Evolutionary conservation across 225 moss, liverwort and hornwort genomes (phyloP).

Genomic region (Physcomitrium patens): DNA sequence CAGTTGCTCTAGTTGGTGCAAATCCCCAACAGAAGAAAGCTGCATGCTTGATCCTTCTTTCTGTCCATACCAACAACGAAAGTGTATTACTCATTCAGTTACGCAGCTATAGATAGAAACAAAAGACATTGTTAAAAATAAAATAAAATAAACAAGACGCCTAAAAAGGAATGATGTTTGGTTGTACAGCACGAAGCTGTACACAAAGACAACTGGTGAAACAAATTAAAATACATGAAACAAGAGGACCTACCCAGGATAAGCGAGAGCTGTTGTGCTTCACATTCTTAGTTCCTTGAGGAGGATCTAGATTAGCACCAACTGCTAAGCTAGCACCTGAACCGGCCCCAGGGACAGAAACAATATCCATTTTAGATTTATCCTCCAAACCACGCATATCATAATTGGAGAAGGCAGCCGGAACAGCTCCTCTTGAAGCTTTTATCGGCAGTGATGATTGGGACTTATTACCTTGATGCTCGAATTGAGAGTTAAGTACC

Average conservation of each 20-base stretch:
- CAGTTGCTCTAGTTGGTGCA: conserved; percentile 29
- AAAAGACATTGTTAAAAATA: not conserved
- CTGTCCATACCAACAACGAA: conserved; percentile 32
- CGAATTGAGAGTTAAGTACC: conserved; percentile 28
- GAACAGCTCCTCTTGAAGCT: conserved; percentile 20
- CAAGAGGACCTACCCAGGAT: conserved; percentile 32
- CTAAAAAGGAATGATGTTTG: conserved; percentile 1
- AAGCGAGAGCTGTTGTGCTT: conserved; percentile 23
- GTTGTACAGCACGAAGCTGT: conserved; percentile 5
- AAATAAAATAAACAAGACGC: not conserved
- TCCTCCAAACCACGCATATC: conserved; percentile 15
- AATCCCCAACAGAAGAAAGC: conserved; percentile 21
- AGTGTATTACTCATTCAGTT: not conserved
- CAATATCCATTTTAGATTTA: conserved; percentile 20
- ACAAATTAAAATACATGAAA: conserved; percentile 7
- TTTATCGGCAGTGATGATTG: conserved; percentile 32
- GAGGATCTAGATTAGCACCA: conserved; percentile 30
- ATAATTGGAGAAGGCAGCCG: conserved; percentile 27
- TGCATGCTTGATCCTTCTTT: conserved; percentile 25
- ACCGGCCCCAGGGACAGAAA: conserved; percentile 30
- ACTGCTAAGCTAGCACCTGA: conserved; percentile 26
- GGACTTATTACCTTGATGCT: conserved; percentile 28
- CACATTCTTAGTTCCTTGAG: conserved; percentile 29
- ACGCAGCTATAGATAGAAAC: not conserved
- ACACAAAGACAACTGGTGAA: conserved; percentile 9